Percentiles rank a stretch among this genome's conserved stretches.
Conservation (phyloP, 2,329 filamentous ascomycete genomes). For the Stagonosporopsis cucurbitacearum region DNA sequence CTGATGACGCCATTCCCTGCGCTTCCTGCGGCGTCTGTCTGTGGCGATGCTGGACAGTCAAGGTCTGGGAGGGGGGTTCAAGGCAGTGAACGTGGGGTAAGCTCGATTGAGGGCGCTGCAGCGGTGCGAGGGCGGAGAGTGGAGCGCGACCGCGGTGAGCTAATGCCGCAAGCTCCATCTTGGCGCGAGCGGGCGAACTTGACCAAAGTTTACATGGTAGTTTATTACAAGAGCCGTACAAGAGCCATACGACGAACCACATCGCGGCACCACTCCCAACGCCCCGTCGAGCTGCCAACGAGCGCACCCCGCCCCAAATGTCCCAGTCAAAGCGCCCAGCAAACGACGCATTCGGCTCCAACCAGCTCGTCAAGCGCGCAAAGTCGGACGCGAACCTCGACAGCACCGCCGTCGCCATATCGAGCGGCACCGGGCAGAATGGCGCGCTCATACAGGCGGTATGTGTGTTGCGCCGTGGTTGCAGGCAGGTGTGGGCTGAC, state of each 20-base stretch:
- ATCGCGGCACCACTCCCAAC: slow-evolving; percentile 7
- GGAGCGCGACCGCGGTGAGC: slow-evolving; percentile 12
- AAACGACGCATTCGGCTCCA: slow-evolving; percentile 78
- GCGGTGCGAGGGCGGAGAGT: slow-evolving; percentile 3
- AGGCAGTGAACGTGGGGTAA: slow-evolving; percentile 7
- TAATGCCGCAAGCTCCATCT: slow-evolving; percentile 12
- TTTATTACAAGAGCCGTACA: no score
- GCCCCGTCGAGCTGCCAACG: slow-evolving; percentile 1
- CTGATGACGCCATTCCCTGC: slow-evolving; percentile 58
- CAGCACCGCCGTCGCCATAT: slow-evolving; percentile 62
- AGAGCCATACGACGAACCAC: slow-evolving; percentile 13
- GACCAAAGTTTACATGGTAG: slow-evolving; percentile 13
- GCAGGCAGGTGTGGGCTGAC: slow-evolving; percentile 40
- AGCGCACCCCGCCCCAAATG: slow-evolving; percentile 61
- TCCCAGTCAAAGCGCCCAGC: slow-evolving; percentile 91
- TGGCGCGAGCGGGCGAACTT: slow-evolving; percentile 13
- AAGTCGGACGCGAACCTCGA: slow-evolving; percentile 69
- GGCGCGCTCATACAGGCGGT: slow-evolving; percentile 71
- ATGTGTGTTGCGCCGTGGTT: slow-evolving; percentile 48
- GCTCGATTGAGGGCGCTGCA: neutral
- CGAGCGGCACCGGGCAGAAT: slow-evolving; percentile 63
- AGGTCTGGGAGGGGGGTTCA: neutral
- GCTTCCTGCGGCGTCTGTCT: neutral
- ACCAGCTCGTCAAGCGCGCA: slow-evolving; percentile 87
- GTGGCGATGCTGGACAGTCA: neutral